Evolutionary conservation across 768 basidiomycete species (phyloP).

Genomic region (Auricularia heimuer): DNA sequence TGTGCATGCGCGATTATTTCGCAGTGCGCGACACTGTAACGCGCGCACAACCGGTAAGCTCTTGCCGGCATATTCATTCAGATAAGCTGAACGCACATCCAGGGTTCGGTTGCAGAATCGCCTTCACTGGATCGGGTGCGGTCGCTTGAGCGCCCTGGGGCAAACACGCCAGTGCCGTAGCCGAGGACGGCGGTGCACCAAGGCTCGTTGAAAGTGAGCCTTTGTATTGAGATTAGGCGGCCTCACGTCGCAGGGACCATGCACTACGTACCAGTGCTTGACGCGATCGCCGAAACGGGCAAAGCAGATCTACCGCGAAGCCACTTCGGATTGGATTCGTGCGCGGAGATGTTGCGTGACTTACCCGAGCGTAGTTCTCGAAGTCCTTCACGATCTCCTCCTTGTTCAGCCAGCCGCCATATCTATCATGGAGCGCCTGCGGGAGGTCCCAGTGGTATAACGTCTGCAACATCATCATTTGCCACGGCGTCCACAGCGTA

Average conservation of each 20-base stretch:
- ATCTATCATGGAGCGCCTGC: slow-evolving; percentile 60
- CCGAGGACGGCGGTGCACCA: slow-evolving; percentile 63
- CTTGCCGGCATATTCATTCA: slow-evolving; percentile 5
- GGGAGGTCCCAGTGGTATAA: slow-evolving; percentile 77
- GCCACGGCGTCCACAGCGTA: not conserved
- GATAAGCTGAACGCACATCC: slow-evolving; percentile 41
- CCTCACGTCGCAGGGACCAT: not conserved
- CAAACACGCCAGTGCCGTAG: slow-evolving; percentile 63
- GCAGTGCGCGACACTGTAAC: slow-evolving; percentile 50
- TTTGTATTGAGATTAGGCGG: slow-evolving; percentile 13
- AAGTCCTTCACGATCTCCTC: slow-evolving; percentile 61
- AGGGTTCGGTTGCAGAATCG: slow-evolving; percentile 56
- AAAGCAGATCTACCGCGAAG: slow-evolving; percentile 49
- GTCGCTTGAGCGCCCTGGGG: slow-evolving; percentile 60
- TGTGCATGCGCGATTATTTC: slow-evolving; percentile 61
- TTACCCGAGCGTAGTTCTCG: slow-evolving; percentile 44
- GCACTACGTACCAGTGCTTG: slow-evolving; percentile 47
- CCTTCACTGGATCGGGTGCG: slow-evolving; percentile 49
- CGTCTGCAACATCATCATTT: slow-evolving; percentile 32
- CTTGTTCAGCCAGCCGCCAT: slow-evolving; percentile 68
- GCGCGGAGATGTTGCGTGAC: slow-evolving; percentile 11
- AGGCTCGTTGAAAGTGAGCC: slow-evolving; percentile 70
- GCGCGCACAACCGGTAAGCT: slow-evolving; percentile 14
- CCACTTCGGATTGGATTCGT: not conserved
- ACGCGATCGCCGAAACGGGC: slow-evolving; percentile 66